phyloP scores from a whole-genome alignment of 2,329 filamentous ascomycete genomes.

The Penicillium carneum region DNA sequence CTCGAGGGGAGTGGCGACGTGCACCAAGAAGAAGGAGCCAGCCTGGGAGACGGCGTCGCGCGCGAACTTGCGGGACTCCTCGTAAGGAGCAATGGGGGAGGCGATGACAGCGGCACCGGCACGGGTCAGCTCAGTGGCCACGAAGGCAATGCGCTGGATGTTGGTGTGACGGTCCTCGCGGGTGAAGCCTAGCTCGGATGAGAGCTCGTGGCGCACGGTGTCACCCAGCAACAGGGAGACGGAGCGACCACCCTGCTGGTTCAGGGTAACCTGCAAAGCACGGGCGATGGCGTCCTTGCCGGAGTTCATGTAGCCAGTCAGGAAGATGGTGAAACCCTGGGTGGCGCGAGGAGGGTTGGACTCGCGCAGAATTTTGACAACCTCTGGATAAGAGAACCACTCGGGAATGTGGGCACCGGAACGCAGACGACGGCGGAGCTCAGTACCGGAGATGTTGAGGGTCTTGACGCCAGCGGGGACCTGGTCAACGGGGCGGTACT shows the following conservation, averaged over 20 bases:
- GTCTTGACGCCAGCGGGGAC: conserved; percentile 84
- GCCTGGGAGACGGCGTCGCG: conserved; percentile 81
- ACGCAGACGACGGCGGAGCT: conserved; percentile 88
- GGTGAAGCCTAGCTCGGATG: conserved; percentile 93
- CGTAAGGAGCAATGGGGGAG: conserved; percentile 93
- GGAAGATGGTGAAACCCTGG: conserved; percentile 98
- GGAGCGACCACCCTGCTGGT: conserved; percentile 94
- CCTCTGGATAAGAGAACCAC: conserved; percentile 99
- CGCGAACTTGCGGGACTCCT: conserved; percentile 76
- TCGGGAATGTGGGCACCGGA: conserved; percentile 94
- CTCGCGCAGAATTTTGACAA: conserved; percentile 93
- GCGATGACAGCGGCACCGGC: conserved; percentile 94
- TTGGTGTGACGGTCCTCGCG: conserved; percentile 91
- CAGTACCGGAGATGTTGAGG: conserved; percentile 83
- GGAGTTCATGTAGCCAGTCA: conserved; percentile 94
- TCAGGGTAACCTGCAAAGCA: conserved; percentile 93
- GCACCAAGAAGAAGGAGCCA: conserved; percentile 92
- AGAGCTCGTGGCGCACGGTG: conserved; percentile 91
- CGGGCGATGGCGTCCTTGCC: conserved; percentile 97
- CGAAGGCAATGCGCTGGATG: conserved; percentile 94
- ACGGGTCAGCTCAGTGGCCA: conserved; percentile 91
- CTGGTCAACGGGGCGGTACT: conserved; percentile 93
- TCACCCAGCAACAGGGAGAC: conserved; percentile 95
- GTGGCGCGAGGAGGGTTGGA: conserved; percentile 88
- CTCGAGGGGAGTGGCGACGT: conserved; percentile 91